Evolutionary conservation across 306 rosid genomes (phyloP).

Genomic region (Morella rubra): DNA sequence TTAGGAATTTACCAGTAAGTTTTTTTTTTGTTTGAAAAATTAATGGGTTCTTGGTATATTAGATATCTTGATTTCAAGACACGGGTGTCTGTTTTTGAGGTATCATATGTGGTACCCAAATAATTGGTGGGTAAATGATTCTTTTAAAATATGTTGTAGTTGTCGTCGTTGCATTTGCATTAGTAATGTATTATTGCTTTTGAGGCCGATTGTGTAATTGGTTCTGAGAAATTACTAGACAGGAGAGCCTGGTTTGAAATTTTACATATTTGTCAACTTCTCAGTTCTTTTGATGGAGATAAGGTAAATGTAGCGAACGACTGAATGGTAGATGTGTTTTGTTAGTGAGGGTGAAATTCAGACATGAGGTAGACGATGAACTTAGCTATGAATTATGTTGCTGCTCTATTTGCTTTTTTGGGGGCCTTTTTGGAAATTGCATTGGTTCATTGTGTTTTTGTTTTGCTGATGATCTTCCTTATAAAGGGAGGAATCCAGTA

Average conservation of each 20-base stretch:
- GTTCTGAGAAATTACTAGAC: background rate
- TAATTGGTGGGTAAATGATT: too few species aligned
- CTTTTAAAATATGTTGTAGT: background rate
- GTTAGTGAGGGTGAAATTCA: too few species aligned
- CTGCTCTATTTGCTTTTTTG: background rate
- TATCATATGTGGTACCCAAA: too few species aligned
- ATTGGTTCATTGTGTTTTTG: background rate
- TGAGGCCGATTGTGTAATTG: slow-evolving; percentile 1
- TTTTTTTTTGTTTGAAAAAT: too few species aligned
- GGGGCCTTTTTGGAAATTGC: background rate
- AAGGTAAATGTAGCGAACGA: background rate
- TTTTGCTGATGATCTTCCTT: background rate
- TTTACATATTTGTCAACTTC: background rate
- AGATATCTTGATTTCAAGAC: too few species aligned
- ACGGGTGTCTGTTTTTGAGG: too few species aligned
- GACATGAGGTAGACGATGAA: too few species aligned
- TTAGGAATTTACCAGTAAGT: too few species aligned
- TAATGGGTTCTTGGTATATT: too few species aligned
- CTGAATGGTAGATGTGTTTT: background rate
- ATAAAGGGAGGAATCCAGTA: background rate
- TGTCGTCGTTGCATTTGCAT: background rate
- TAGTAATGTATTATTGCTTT: background rate
- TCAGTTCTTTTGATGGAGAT: background rate
- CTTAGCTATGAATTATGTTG: too few species aligned
- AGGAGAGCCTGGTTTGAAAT: background rate